phyloP scores from a whole-genome alignment of 1,139 yeast species.

The Yamadazyma atlantica region DNA sequence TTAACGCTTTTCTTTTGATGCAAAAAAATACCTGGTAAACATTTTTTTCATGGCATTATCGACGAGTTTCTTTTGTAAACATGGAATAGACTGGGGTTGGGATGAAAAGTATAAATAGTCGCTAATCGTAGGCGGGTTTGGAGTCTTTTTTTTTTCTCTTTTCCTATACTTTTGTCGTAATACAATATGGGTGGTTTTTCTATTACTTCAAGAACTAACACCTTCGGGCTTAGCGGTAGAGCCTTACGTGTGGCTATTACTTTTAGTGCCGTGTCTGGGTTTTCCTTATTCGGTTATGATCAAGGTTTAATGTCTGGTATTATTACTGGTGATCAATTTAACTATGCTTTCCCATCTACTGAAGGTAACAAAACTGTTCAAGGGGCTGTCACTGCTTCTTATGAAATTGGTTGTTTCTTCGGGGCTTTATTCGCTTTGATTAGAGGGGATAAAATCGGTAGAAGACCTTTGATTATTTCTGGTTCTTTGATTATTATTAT shows the following conservation, averaged over 20 bases:
- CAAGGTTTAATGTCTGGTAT: slow-evolving; percentile 80
- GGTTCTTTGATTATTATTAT: slow-evolving; percentile 61
- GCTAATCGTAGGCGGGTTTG: no score
- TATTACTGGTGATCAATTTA: slow-evolving; percentile 61
- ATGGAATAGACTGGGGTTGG: no score
- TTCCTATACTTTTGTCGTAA: no score
- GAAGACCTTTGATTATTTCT: slow-evolving; percentile 59
- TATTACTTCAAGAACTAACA: slow-evolving; percentile 32
- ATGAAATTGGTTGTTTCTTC: slow-evolving; percentile 74
- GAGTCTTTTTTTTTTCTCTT: no score
- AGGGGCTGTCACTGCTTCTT: slow-evolving; percentile 71
- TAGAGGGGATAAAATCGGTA: slow-evolving; percentile 63
- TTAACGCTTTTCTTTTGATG: neutral
- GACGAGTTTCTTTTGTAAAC: neutral
- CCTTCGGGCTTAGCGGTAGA: slow-evolving; percentile 51
- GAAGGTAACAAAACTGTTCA: slow-evolving; percentile 41
- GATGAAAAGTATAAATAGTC: neutral
- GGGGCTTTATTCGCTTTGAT: slow-evolving; percentile 69
- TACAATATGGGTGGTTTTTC: slow-evolving; percentile 11
- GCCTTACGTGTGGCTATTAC: slow-evolving; percentile 48
- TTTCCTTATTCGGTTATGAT: slow-evolving; percentile 73
- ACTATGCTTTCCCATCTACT: slow-evolving; percentile 58
- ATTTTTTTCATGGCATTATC: slow-evolving; percentile 1
- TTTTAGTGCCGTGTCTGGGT: slow-evolving; percentile 60
- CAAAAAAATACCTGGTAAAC: neutral